Conservation (phyloP, 495 filamentous ascomycete species). For the Lepraria neglecta region DNA sequence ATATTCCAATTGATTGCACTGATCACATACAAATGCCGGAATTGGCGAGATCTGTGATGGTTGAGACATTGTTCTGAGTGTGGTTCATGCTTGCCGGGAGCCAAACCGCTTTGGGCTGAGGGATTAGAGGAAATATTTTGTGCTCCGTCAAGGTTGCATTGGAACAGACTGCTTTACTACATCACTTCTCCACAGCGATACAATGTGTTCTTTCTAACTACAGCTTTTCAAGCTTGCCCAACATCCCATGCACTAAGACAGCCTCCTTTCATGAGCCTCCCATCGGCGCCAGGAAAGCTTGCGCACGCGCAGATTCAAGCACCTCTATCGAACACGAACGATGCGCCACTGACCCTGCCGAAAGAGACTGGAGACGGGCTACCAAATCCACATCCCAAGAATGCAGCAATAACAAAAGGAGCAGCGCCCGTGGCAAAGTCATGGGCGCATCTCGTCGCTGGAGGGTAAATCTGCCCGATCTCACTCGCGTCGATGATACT, state of each 20-base stretch:
- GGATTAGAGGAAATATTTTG: not conserved
- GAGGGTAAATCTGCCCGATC: constrained; percentile 56
- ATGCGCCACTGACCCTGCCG: constrained; percentile 46
- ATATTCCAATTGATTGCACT: no score
- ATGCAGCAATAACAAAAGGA: constrained; percentile 32
- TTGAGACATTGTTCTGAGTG: no score
- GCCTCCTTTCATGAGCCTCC: constrained; percentile 25
- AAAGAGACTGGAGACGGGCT: constrained; percentile 55
- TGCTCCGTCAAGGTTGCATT: not conserved
- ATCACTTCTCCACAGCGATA: not conserved
- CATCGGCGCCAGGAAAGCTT: constrained; percentile 13
- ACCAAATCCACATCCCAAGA: constrained; percentile 38
- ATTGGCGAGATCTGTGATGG: no score
- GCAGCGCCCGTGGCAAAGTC: constrained; percentile 58
- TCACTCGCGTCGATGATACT: constrained; percentile 17
- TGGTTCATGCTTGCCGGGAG: not conserved
- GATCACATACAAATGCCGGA: no score
- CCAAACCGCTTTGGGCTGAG: not conserved
- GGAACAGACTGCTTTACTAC: not conserved
- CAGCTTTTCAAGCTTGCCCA: not conserved
- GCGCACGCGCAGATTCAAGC: constrained; percentile 17
- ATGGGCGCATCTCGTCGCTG: constrained; percentile 84
- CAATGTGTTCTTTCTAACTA: not conserved
- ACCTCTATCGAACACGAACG: not conserved
- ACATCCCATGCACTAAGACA: not conserved